A percentile compares a stretch with the other conserved stretches of the same genome.
These are phyloP conservation scores for Gossypium gossypioides DNA, from an alignment of 441 rosid species.

Conservation along the genomic window DNA sequence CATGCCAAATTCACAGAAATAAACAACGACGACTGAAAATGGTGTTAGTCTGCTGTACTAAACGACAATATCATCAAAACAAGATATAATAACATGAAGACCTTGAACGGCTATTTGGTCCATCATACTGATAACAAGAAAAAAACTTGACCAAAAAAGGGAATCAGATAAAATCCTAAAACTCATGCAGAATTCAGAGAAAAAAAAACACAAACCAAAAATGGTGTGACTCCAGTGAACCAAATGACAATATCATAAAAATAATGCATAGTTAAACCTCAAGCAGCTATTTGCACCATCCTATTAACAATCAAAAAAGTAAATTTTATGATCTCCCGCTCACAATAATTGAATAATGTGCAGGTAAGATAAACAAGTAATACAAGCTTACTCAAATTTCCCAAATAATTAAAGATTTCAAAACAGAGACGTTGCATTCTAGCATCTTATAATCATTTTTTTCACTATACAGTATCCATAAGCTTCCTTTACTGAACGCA, in stretches of 20 bases:
- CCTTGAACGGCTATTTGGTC: not conserved
- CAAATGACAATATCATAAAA: not conserved
- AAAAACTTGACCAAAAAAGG: constrained; percentile 3
- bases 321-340: not conserved
- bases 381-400: not conserved
- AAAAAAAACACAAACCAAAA: not conserved
- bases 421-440: not conserved
- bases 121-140: not conserved
- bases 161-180: not conserved
- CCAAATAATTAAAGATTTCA: not conserved
- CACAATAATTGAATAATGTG: not conserved
- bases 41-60: not conserved
- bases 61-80: not conserved
- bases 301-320: not conserved
- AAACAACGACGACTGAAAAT: not conserved
- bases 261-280: not conserved
- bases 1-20: not conserved
- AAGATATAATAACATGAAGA: not conserved
- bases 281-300: not conserved
- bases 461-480: not conserved
- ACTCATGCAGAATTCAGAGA: not conserved
- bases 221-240: not conserved
- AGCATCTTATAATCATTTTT: not conserved
- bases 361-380: not conserved
- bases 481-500: not conserved